Evolutionary conservation across 441 rosid species (phyloP).

Genomic region (Pelargonium exstipulatum): DNA sequence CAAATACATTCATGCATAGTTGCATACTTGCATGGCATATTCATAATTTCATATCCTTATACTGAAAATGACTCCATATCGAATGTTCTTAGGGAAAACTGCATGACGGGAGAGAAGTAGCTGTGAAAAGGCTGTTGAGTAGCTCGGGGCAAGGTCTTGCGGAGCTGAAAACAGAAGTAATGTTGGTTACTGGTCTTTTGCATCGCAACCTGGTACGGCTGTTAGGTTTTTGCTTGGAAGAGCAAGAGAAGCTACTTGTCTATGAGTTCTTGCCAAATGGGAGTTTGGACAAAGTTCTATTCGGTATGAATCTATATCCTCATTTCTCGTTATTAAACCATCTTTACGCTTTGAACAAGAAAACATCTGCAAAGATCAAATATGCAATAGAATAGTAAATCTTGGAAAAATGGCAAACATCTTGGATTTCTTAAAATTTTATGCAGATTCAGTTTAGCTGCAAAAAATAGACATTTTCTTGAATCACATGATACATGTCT

Average conservation of each 20-base stretch:
- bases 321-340: too few relatives aligned
- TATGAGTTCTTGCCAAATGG: constrained; percentile 29
- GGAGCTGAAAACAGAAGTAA: constrained; percentile 29
- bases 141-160: constrained; percentile 18
- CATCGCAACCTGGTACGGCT: constrained; percentile 20
- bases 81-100: constrained; percentile 8
- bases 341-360: too few relatives aligned
- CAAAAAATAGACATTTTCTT: too few relatives aligned
- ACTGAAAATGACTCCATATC: background rate
- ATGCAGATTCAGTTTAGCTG: too few relatives aligned
- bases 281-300: constrained; percentile 22
- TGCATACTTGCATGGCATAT: too few relatives aligned
- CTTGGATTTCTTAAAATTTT: too few relatives aligned
- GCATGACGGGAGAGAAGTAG: constrained; percentile 12
- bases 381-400: too few relatives aligned
- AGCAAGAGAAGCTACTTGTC: constrained; percentile 32
- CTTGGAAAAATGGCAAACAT: too few relatives aligned
- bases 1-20: too few relatives aligned
- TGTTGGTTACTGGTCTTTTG: constrained; percentile 5
- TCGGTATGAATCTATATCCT: background rate
- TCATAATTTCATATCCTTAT: too few relatives aligned
- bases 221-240: constrained; percentile 30
- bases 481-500: too few relatives aligned
- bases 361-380: too few relatives aligned
- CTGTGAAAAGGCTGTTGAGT: constrained; percentile 18